Conservation (phyloP, 2,329 filamentous ascomycete species). For the Rhinocladiella mackenziei region DNA sequence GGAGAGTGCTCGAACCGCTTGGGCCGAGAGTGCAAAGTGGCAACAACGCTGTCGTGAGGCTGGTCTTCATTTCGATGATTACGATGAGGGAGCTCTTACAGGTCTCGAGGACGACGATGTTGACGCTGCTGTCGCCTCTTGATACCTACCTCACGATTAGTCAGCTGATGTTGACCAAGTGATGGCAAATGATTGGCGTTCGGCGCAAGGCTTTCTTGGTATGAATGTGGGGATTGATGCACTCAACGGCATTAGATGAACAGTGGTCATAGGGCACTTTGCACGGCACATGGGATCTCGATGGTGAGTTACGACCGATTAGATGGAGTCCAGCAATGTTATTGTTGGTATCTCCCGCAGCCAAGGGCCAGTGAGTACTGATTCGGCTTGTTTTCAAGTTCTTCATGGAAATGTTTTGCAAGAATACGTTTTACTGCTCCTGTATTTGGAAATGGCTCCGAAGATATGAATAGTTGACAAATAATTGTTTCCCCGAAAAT, state of each 20-base stretch:
- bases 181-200: not conserved
- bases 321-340: no score
- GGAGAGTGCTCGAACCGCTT: constrained; percentile 80
- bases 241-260: constrained; percentile 2
- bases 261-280: not conserved
- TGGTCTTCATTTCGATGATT: constrained; percentile 48
- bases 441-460: no score
- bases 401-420: no score
- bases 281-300: no score
- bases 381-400: no score
- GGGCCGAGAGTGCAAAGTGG: constrained; percentile 72
- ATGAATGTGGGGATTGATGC: not conserved
- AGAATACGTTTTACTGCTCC: no score
- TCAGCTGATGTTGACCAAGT: not conserved
- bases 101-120: constrained; percentile 20
- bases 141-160: not conserved
- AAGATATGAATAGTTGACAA: no score
- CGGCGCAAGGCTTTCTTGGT: no score
- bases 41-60: constrained; percentile 45
- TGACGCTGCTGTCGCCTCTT: constrained; percentile 9
- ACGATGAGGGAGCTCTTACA: constrained; percentile 32
- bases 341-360: no score
- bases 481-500: no score
- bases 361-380: no score
- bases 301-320: no score